Conservation (phyloP, 305 asterid species). For the Fraxinus platypoda region DNA sequence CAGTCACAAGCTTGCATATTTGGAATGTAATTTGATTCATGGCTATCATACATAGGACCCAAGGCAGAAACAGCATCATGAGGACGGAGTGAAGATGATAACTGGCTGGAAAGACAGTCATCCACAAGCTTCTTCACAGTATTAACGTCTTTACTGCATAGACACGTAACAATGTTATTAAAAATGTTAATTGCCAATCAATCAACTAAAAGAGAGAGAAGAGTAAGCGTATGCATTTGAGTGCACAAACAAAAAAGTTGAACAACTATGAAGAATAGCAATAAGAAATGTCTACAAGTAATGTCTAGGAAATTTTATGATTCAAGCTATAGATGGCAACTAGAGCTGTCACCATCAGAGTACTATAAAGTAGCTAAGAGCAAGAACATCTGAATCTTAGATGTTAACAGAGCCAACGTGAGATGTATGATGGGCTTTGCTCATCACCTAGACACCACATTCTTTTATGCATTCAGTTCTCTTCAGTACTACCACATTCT, state of each 20-base stretch:
- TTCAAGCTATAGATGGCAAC: neutral
- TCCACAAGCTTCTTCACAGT: constrained; percentile 95
- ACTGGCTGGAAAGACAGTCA: constrained; percentile 67
- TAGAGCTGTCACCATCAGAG: neutral
- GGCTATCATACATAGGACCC: constrained; percentile 94
- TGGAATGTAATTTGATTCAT: constrained; percentile 72
- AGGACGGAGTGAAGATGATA: constrained; percentile 89
- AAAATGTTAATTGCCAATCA: constrained; percentile 3
- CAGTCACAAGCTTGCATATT: constrained; percentile 75
- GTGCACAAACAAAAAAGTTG: neutral
- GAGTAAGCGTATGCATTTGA: neutral
- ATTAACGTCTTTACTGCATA: constrained; percentile 88
- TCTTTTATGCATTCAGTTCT: neutral
- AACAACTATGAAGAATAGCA: neutral
- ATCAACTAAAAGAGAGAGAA: neutral
- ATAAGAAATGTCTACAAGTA: neutral
- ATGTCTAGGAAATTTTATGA: neutral
- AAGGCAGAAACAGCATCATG: constrained; percentile 98
- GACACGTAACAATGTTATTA: constrained; percentile 12
- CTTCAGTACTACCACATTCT: neutral
- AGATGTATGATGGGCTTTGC: neutral
- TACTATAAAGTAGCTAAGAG: neutral
- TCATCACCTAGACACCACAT: neutral
- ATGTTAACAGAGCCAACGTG: constrained; percentile 1
- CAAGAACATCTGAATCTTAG: neutral